Evolutionary conservation across 2,329 filamentous ascomycete species (phyloP), one percentile per base, ranked within the genome.

Genomic region (Fusarium liriodendri): DNA sequence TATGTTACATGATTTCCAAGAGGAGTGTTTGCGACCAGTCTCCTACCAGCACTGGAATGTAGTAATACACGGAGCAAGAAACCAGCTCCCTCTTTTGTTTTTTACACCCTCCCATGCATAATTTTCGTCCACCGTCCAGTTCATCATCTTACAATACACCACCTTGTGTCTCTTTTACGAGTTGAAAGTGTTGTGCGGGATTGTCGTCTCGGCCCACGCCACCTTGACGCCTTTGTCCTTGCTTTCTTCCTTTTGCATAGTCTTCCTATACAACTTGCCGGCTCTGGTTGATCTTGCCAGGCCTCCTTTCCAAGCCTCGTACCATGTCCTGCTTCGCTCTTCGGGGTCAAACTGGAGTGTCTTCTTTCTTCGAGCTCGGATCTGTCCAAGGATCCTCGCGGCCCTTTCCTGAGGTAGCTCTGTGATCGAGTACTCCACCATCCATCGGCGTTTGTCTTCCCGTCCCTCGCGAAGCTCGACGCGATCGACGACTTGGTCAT

Each of bases 391-490:
- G 27, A 93, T 80, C 1, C 65, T 81, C 69, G 81, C 82, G 1
- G 88, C 89, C 11, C 85, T 83, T 0, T 80, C 71, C 4, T 75
- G 72, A 0, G 82, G 62, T 2, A 95, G 84, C 73, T 95, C 93
- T 54, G 88, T 87, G 57, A 98, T 83, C 38, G 91, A 87, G 82
- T 97, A 98, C 76, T 97, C 90, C n/a, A 98, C 85, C 0, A 84
- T 81, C 95, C 95, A 98, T 20, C 40, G 13, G 8, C 6, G 32
- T 5, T 65, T 29, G n/a, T 64, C 25, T 16, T 22, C 22, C 8
- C 14, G 8, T 16, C 14, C 20, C 2, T 54, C 4, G 10, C 6
- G 13, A 5, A 33, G 13, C 2, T 35, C 73, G 0, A 95, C 93
- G 4, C 95, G 91, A 0, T 84, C 79, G 1, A 94, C 89, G 63